Evolutionary conservation across 2,329 filamentous ascomycete species (phyloP).

Genomic region (Trichoderma atrobrunneum): DNA sequence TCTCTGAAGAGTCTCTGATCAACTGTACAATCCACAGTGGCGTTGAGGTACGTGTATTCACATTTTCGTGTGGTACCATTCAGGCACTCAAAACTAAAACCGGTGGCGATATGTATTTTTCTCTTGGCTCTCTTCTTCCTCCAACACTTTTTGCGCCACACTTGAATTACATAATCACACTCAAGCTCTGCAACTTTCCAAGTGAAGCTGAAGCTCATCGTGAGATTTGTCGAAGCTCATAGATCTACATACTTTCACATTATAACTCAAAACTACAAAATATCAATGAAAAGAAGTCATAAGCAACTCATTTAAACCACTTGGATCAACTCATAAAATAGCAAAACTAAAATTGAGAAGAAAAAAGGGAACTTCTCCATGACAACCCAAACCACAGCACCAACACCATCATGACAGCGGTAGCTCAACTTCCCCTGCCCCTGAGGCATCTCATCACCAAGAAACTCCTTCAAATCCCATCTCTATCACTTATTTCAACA

Average conservation of each 20-base stretch:
- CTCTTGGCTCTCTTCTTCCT: background rate
- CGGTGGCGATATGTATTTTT: background rate
- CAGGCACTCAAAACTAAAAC: background rate
- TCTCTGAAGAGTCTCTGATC: background rate
- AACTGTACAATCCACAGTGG: background rate
- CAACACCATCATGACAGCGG: conserved; percentile 24
- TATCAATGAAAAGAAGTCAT: background rate
- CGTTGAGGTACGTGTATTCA: background rate
- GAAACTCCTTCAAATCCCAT: background rate
- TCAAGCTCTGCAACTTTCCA: background rate
- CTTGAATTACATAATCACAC: background rate
- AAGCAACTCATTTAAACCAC: background rate
- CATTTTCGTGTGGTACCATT: background rate
- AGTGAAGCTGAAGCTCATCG: background rate
- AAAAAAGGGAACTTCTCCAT: background rate
- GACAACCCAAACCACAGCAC: background rate
- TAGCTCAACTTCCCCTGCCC: conserved; percentile 23
- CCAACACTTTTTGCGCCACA: background rate
- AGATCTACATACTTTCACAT: background rate
- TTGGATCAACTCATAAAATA: background rate
- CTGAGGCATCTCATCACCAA: background rate
- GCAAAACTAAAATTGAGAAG: background rate
- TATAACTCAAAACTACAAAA: background rate
- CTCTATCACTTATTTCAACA: background rate
- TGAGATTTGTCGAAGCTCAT: background rate